These are phyloP conservation scores for Sparassis latifolia DNA, from an alignment of 1,284 basidiomycete species.

Conservation along the genomic window DNA sequence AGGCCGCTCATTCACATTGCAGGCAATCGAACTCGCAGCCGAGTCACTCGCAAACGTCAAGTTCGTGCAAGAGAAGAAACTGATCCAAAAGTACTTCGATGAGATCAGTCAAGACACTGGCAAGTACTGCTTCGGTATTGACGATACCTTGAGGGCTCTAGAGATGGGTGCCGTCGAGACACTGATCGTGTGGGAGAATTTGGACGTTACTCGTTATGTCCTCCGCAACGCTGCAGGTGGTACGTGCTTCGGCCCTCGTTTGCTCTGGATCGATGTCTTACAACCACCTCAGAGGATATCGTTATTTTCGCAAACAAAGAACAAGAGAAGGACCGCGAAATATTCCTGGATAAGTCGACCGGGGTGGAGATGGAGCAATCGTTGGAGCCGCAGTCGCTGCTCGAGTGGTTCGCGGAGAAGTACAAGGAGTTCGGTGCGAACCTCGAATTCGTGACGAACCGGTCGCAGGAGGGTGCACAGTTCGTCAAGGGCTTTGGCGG, in stretches of 20 bases:
- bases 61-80: slow-evolving; percentile 97
- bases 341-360: slow-evolving; percentile 93
- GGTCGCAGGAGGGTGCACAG: slow-evolving; percentile 96
- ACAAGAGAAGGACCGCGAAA: slow-evolving; percentile 86
- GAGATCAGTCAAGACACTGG: slow-evolving; percentile 98
- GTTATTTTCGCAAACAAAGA: slow-evolving; percentile 76
- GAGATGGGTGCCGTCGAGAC: slow-evolving; percentile 98
- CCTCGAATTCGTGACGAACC: slow-evolving; percentile 85
- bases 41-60: slow-evolving; percentile 98
- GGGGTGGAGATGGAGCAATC: slow-evolving; percentile 92
- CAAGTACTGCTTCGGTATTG: slow-evolving; percentile 97
- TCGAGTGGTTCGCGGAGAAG: slow-evolving; percentile 99
- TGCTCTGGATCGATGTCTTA: background rate
- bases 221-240: slow-evolving; percentile 89
- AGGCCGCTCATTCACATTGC: slow-evolving; percentile 5
- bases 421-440: slow-evolving; percentile 97
- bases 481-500: slow-evolving; percentile 99
- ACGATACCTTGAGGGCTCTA: slow-evolving; percentile 94
- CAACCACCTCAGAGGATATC: slow-evolving; percentile 59
- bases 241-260: slow-evolving; percentile 28
- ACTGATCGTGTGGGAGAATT: slow-evolving; percentile 96
- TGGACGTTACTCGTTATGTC: slow-evolving; percentile 82
- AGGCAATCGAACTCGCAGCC: slow-evolving; percentile 96
- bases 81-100: slow-evolving; percentile 98
- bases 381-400: slow-evolving; percentile 72